phyloP scores from a whole-genome alignment of 2,329 filamentous ascomycete genomes.

The Verticillium isaacii region DNA sequence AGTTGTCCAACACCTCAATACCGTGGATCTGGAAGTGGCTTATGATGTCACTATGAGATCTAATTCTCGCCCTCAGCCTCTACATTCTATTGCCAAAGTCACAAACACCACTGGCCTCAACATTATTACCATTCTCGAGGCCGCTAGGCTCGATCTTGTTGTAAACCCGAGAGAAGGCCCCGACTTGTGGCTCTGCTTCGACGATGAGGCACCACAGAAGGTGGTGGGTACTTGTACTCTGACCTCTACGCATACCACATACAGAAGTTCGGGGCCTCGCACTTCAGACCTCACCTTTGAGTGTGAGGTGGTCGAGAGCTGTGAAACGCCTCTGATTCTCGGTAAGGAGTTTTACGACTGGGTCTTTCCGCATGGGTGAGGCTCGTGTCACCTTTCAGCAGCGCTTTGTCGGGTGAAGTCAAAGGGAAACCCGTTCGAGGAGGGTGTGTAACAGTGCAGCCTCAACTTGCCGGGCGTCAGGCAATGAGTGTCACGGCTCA shows the following conservation, averaged over 20 bases:
- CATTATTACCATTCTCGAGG: background rate
- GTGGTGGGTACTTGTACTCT: background rate
- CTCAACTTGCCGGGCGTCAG: background rate
- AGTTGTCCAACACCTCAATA: too few relatives aligned
- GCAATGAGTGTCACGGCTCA: background rate
- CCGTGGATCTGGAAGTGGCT: too few relatives aligned
- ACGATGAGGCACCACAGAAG: background rate
- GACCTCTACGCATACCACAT: too few relatives aligned
- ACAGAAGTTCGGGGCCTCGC: background rate
- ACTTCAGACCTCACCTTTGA: too few relatives aligned
- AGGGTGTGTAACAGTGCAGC: background rate
- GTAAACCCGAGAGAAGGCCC: background rate
- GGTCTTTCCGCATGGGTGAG: too few relatives aligned
- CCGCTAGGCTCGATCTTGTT: background rate
- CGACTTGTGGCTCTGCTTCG: background rate
- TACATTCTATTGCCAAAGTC: background rate
- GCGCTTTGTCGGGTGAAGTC: too few relatives aligned
- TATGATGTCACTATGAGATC: too few relatives aligned
- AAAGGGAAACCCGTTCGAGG: too few relatives aligned
- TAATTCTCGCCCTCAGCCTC: background rate
- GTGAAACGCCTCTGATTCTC: too few relatives aligned
- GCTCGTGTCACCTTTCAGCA: too few relatives aligned
- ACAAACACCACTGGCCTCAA: background rate
- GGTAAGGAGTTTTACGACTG: too few relatives aligned
- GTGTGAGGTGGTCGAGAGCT: too few relatives aligned